Percentiles rank a stretch among this genome's conserved stretches.
These are phyloP conservation scores for Claviceps arundinis DNA, from an alignment of 2,329 filamentous ascomycete genomes.

Conservation along the genomic window DNA sequence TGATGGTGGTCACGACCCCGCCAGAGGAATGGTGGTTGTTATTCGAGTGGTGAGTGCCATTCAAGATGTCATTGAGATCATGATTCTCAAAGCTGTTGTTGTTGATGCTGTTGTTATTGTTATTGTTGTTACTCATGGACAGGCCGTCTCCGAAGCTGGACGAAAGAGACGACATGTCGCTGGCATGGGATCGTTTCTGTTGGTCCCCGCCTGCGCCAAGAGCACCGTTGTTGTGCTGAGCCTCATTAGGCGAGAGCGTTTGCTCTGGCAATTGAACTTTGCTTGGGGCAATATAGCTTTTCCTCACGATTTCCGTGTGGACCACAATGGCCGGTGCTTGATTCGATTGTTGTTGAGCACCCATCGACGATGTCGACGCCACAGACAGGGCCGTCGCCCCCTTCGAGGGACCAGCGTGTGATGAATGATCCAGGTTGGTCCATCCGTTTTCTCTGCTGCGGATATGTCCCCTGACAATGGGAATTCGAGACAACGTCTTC, in stretches of 20 bases:
- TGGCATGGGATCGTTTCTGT: constrained; percentile 23
- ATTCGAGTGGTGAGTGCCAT: constrained; percentile 14
- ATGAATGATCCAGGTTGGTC: constrained; percentile 20
- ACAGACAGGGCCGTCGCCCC: constrained; percentile 6
- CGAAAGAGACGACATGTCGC: constrained; percentile 45
- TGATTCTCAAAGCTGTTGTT: neutral
- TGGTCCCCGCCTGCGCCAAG: constrained; percentile 8
- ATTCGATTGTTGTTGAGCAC: neutral
- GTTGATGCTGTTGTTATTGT: neutral
- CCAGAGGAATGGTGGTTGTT: neutral
- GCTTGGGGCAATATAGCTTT: constrained; percentile 1
- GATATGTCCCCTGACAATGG: constrained; percentile 22
- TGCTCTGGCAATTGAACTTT: constrained; percentile 1
- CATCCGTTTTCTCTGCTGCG: constrained; percentile 16
- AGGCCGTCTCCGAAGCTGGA: constrained; percentile 52
- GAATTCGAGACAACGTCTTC: constrained; percentile 15
- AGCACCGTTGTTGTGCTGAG: constrained; percentile 5
- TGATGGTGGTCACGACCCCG: constrained; percentile 8
- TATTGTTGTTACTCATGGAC: constrained; percentile 28
- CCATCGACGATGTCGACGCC: neutral
- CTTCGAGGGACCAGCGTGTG: constrained; percentile 10
- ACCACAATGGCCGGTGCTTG: constrained; percentile 4
- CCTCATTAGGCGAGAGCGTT: constrained; percentile 6
- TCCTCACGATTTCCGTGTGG: constrained; percentile 6
- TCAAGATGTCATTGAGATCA: neutral